Percentiles rank a stretch among this genome's conserved stretches.
Evolutionary conservation across 208 protist genomes (phyloP).

Genomic region (Blechomonas ayalai): DNA sequence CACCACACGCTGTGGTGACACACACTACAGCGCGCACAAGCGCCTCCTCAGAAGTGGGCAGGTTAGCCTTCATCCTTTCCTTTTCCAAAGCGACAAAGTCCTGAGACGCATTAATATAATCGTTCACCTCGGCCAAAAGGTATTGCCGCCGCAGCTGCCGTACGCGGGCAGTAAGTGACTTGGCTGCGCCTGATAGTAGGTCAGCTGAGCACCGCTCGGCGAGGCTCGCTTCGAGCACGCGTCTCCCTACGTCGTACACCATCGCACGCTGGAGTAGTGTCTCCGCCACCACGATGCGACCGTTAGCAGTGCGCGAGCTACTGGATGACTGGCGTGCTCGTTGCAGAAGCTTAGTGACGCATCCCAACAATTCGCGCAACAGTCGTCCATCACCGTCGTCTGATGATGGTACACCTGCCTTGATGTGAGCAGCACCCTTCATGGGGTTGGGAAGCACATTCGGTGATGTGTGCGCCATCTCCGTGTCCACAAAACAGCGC

Average conservation of each 20-base stretch:
- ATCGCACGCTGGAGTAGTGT: constrained; percentile 8
- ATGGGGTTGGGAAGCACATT: too few species aligned
- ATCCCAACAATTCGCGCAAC: too few species aligned
- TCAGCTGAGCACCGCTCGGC: background rate
- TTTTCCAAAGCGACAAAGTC: constrained; percentile 13
- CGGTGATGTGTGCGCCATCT: too few species aligned
- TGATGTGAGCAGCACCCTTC: too few species aligned
- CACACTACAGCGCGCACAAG: constrained; percentile 13
- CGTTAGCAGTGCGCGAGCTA: too few species aligned
- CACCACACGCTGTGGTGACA: constrained; percentile 6
- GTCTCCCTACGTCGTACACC: constrained; percentile 3
- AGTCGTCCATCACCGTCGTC: too few species aligned
- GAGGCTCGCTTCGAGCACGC: constrained; percentile 1
- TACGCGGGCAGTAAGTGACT: background rate
- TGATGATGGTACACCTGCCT: too few species aligned
- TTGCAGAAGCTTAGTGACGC: too few species aligned
- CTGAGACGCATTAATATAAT: constrained; percentile 7
- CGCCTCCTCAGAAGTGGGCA: constrained; percentile 10
- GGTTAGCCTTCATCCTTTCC: constrained; percentile 3
- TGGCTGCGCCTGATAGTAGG: background rate
- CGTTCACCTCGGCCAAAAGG: constrained; percentile 8
- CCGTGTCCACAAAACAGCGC: too few species aligned
- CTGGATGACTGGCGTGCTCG: too few species aligned
- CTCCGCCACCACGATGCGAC: constrained; percentile 10
- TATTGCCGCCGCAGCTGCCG: constrained; percentile 9